Conservation (phyloP, 495 filamentous ascomycete genomes). For the Xylaria nigripes region DNA sequence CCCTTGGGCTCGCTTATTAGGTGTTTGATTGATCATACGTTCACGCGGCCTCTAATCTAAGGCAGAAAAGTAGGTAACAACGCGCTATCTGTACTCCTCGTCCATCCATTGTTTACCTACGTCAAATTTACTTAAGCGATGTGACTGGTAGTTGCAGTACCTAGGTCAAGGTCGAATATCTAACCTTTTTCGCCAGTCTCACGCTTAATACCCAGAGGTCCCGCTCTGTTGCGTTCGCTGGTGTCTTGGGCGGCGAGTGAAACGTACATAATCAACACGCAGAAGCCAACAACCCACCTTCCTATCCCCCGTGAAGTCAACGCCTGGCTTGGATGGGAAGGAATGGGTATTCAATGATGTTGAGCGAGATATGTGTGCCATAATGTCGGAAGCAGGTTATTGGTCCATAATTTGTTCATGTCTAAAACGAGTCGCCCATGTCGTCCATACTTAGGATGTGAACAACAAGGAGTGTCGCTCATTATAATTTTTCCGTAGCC, state of each 20-base stretch:
- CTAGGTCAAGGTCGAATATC: background rate
- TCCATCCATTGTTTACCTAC: background rate
- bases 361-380: constrained; percentile 3
- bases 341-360: constrained; percentile 22
- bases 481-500: constrained; percentile 13
- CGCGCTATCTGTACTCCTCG: background rate
- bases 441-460: background rate
- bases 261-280: constrained; percentile 10
- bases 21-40: background rate
- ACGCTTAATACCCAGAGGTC: background rate
- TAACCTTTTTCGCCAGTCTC: background rate
- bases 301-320: constrained; percentile 21
- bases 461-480: background rate
- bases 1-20: constrained; percentile 2
- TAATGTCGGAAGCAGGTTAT: background rate
- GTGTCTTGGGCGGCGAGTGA: background rate
- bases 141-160: background rate
- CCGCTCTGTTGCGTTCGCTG: background rate
- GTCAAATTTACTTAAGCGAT: background rate
- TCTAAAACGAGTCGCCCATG: background rate
- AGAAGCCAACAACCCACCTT: constrained; percentile 16
- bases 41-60: constrained; percentile 7
- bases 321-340: constrained; percentile 24
- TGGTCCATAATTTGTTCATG: background rate
- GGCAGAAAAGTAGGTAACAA: background rate